Evolutionary conservation across 2,329 filamentous ascomycete genomes (phyloP).

Genomic region (Verticillium dahliae): DNA sequence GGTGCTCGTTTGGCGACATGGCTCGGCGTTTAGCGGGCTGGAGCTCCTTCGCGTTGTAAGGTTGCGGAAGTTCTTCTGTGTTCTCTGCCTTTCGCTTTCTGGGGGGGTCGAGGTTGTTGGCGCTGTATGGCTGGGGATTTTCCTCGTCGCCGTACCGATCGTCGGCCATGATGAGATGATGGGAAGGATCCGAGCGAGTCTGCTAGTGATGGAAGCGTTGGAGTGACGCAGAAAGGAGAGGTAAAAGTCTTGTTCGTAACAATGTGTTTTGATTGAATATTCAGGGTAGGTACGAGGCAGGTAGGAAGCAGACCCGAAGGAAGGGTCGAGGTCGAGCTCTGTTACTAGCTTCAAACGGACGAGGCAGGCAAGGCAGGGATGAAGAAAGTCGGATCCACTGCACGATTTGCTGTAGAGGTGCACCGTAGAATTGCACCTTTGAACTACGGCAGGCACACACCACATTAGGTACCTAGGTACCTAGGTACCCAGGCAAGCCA

Average conservation of each 20-base stretch:
- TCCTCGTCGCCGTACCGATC: neutral
- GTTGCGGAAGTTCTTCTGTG: conserved; percentile 45
- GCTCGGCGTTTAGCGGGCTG: conserved; percentile 53
- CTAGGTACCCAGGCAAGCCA: too few relatives aligned
- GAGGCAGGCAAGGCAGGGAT: neutral
- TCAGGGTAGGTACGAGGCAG: neutral
- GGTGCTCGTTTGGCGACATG: conserved; percentile 46
- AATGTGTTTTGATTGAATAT: neutral
- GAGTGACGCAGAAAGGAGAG: too few relatives aligned
- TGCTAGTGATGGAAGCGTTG: too few relatives aligned
- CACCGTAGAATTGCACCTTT: neutral
- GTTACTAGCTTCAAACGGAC: neutral
- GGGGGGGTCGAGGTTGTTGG: conserved; percentile 30
- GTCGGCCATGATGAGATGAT: neutral
- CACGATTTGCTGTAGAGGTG: neutral
- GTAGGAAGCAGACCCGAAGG: neutral
- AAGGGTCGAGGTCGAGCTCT: neutral
- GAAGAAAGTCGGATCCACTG: neutral
- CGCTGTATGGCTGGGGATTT: conserved; percentile 8
- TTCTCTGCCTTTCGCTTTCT: conserved; percentile 26
- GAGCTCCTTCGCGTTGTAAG: conserved; percentile 53
- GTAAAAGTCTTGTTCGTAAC: neutral
- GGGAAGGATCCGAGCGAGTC: neutral
- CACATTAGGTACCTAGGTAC: too few relatives aligned
- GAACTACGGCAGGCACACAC: neutral